Evolutionary conservation across 345 rosid species (phyloP), one percentile per base, ranked within the genome.

Genomic region (Boechera divaricarpa): DNA sequence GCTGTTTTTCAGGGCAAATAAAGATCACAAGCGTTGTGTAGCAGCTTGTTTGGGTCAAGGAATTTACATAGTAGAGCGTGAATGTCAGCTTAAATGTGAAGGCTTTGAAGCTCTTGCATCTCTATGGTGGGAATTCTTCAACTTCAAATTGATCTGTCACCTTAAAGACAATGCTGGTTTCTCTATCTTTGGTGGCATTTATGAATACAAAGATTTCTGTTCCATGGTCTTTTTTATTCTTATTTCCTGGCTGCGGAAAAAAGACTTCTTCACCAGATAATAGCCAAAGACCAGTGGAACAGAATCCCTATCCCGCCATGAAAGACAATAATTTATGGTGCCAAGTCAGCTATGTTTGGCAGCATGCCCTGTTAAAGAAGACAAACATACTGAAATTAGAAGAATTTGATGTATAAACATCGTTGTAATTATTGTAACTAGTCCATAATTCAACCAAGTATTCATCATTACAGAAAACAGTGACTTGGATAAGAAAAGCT

Each of bases 141-240:
- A 80, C 63, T 92, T 92, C 53, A 79, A 73, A 67, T 64, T 90
- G 73, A 79, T 83, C 47, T 85, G 85, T 51, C 77, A 77, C 53
- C 94, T 92, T 13, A 78, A 85, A 29, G 97, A 94, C 21, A 86
- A 90, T 18, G 86, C 71, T 7, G 98, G 89, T 75, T 86, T 80
- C 72, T 90, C 97, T 59, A 87, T 89, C 65, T 90, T 94, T 29
- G 98, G 97, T 10, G 96, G 88, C 63, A 81, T 92, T 53, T 94
- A 78, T 42, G 91, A 92, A 71, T 82, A 69, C 76, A 86, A 54
- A 48, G 65, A n/a, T 53, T 32, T 59, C 21, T 73, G 60, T 69
- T 42, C 45, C 60, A 59, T 33, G 6, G 51, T 51, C 64, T 18
- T 59, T 36, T 39, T 62, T 69, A 61, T 61, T 62, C 45, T 67